These are phyloP conservation scores for Taphrina wiesneri DNA, from an alignment of 1,139 yeast species.

Conservation along the genomic window DNA sequence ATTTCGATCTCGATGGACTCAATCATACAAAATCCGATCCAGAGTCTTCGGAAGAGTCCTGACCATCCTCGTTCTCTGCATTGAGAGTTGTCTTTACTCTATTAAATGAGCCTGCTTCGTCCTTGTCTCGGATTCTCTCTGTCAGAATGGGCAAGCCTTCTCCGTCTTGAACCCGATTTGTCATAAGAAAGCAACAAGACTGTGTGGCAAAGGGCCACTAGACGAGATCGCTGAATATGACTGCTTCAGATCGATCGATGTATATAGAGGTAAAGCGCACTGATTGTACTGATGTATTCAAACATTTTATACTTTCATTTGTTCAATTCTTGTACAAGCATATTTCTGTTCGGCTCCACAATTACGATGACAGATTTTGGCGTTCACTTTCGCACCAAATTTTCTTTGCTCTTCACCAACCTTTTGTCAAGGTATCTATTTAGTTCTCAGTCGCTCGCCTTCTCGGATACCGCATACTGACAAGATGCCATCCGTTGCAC, in stretches of 20 bases:
- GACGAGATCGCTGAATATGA: too few species aligned
- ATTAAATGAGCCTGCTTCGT: not conserved
- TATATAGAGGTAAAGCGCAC: too few species aligned
- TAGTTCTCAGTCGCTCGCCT: too few species aligned
- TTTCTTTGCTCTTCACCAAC: not conserved
- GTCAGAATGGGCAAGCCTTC: not conserved
- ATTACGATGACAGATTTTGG: not conserved
- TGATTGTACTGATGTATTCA: too few species aligned
- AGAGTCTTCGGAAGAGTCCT: not conserved
- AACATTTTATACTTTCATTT: too few species aligned
- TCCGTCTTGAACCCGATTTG: too few species aligned
- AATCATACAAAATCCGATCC: not conserved
- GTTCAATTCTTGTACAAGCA: too few species aligned
- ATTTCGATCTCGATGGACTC: not conserved
- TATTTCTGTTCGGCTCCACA: not conserved
- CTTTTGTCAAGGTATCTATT: too few species aligned
- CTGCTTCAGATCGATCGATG: too few species aligned
- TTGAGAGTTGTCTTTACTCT: not conserved
- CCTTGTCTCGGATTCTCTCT: not conserved
- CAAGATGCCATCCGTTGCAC: constrained; percentile 30
- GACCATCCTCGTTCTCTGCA: not conserved
- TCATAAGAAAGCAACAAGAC: too few species aligned
- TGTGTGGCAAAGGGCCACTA: too few species aligned
- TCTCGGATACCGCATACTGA: too few species aligned
- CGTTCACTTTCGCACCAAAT: not conserved